A percentile compares a stretch with the other conserved stretches of the same genome.
Evolutionary conservation across 73 alveolate genomes (phyloP).

Genomic region (Paramecium octaurelia): DNA sequence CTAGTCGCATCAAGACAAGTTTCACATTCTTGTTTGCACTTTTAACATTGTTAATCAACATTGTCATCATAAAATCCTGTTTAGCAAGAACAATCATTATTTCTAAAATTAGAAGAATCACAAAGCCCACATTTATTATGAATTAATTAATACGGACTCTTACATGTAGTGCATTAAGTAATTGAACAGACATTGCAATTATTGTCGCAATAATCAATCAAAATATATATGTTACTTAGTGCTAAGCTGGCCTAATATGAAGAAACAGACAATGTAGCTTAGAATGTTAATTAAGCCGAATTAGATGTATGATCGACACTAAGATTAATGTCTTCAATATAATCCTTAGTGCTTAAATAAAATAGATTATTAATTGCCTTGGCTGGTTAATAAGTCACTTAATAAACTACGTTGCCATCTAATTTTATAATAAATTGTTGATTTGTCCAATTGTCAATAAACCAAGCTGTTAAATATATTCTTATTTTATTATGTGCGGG

Average conservation of each 20-base stretch:
- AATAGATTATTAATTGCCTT: not conserved
- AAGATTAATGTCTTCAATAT: not conserved
- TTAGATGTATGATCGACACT: not conserved
- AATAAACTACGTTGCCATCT: not conserved
- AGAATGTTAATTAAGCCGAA: not conserved
- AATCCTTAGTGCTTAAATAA: not conserved
- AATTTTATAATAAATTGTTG: not conserved
- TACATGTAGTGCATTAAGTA: not conserved
- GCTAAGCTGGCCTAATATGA: conserved; percentile 1
- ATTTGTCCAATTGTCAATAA: not conserved
- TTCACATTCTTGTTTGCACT: not conserved
- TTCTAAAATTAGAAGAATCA: not conserved
- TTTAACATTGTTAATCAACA: not conserved
- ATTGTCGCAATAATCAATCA: not conserved
- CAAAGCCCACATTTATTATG: not conserved
- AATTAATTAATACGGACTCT: not conserved
- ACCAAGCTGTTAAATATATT: not conserved
- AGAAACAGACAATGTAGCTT: not conserved
- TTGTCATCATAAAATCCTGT: not conserved
- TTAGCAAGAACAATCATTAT: not conserved
- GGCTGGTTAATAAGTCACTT: not conserved
- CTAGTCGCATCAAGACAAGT: not conserved
- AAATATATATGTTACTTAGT: not conserved
- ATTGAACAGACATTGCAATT: not conserved
- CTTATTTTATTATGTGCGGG: not conserved